Evolutionary conservation across 1,284 basidiomycete species (phyloP).

Genomic region (Hemileia vastatrix): DNA sequence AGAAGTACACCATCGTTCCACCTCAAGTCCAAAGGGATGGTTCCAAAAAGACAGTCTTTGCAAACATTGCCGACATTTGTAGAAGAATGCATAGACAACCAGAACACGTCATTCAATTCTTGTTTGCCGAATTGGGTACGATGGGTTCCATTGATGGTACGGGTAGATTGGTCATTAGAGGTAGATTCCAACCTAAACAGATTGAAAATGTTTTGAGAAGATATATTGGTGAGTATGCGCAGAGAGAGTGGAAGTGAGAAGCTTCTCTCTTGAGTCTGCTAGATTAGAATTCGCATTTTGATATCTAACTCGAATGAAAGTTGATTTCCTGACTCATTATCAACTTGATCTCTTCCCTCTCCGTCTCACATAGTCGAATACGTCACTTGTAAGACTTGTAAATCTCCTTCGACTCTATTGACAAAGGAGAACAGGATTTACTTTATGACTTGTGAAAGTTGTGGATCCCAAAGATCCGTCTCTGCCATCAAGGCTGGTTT

Average conservation of each 20-base stretch:
- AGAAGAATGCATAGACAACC: conserved; percentile 96
- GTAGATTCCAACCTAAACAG: conserved; percentile 96
- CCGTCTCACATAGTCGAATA: conserved; percentile 65
- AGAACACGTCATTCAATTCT: conserved; percentile 95
- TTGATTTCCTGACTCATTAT: conserved; percentile 5
- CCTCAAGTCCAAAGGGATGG: conserved; percentile 83
- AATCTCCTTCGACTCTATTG: conserved; percentile 89
- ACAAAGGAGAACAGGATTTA: conserved; percentile 98
- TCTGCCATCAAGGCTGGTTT: conserved; percentile 96
- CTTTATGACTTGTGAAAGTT: conserved; percentile 95
- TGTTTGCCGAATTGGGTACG: conserved; percentile 97
- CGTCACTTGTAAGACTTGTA: conserved; percentile 99
- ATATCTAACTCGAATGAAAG: background rate
- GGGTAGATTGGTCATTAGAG: conserved; percentile 87
- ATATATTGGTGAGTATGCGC: conserved; percentile 67
- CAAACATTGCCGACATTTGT: conserved; percentile 94
- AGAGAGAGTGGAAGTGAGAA: too few species aligned
- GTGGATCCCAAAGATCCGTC: conserved; percentile 82
- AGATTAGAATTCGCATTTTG: background rate
- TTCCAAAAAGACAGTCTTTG: conserved; percentile 93
- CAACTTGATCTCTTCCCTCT: conserved; percentile 7
- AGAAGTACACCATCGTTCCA: conserved; percentile 91
- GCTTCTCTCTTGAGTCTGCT: background rate
- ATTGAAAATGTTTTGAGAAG: conserved; percentile 92
- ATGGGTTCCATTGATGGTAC: conserved; percentile 89